phyloP scores from a whole-genome alignment of 441 rosid genomes.

The Gossypium gossypioides region DNA sequence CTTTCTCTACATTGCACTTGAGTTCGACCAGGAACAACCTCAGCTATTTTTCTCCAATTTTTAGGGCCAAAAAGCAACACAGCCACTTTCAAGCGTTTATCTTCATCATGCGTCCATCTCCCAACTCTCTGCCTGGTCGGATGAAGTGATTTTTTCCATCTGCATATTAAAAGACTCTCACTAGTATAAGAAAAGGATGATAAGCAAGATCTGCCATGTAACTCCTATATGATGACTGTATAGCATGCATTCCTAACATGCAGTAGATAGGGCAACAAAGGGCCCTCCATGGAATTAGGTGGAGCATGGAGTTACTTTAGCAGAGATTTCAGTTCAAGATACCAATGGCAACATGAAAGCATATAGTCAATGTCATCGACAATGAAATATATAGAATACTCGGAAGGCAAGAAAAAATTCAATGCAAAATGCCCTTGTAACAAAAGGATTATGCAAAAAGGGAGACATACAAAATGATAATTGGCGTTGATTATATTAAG shows the following conservation, averaged over 20 bases:
- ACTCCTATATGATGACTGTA: background rate
- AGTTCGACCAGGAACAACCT: slow-evolving; percentile 72
- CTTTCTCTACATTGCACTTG: slow-evolving; percentile 74
- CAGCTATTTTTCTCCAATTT: slow-evolving; percentile 70
- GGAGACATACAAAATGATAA: background rate
- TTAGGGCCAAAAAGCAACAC: slow-evolving; percentile 67
- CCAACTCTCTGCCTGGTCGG: slow-evolving; percentile 48
- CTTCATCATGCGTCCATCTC: slow-evolving; percentile 61
- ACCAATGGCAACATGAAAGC: background rate
- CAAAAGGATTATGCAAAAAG: background rate
- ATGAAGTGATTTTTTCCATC: slow-evolving; percentile 71
- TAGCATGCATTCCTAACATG: background rate
- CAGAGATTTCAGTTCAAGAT: background rate
- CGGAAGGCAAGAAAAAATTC: background rate
- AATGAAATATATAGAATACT: background rate
- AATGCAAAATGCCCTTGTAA: background rate
- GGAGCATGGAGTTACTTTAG: background rate
- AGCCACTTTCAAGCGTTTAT: slow-evolving; percentile 67
- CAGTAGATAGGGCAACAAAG: background rate
- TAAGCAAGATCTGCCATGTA: background rate
- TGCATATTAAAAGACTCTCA: slow-evolving; percentile 19
- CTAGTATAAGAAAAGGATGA: background rate
- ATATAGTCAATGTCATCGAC: background rate
- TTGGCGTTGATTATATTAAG: background rate
- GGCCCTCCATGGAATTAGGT: background rate